Percentiles rank a stretch among this genome's conserved stretches.
These are phyloP conservation scores for Saccharomycopsis sp. DNA, from an alignment of 805 yeast species.

Conservation along the genomic window DNA sequence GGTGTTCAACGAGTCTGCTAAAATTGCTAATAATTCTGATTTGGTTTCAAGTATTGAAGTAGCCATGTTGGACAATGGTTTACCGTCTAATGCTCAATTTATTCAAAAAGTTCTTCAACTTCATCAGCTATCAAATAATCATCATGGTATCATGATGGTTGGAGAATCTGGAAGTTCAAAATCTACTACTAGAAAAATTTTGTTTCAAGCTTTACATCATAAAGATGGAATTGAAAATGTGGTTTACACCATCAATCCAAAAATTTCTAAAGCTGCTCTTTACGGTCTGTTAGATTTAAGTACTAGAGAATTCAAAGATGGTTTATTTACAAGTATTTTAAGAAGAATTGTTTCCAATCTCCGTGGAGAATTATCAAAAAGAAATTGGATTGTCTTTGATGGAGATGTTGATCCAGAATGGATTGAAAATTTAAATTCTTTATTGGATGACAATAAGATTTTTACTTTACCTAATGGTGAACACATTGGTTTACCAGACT, in stretches of 20 bases:
- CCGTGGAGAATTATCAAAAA: conserved; percentile 45
- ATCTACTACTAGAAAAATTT: conserved; percentile 38
- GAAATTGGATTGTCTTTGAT: conserved; percentile 77
- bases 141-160: conserved; percentile 73
- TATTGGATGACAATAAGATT: conserved; percentile 75
- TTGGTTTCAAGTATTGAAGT: conserved; percentile 23
- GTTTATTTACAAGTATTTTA: conserved; percentile 59
- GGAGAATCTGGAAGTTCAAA: conserved; percentile 77
- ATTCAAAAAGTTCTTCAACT: conserved; percentile 49
- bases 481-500: conserved; percentile 54
- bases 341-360: conserved; percentile 43
- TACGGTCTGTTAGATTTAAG: conserved; percentile 65
- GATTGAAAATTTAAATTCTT: conserved; percentile 87
- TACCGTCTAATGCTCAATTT: conserved; percentile 33
- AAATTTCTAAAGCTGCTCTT: conserved; percentile 55
- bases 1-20: conserved; percentile 23
- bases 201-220: conserved; percentile 34
- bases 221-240: conserved; percentile 29
- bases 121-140: conserved; percentile 45
- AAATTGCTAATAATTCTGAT: conserved; percentile 20
- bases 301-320: conserved; percentile 91
- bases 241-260: conserved; percentile 54
- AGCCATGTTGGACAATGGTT: conserved; percentile 26
- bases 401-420: conserved; percentile 92
- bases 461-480: conserved; percentile 88